These are phyloP conservation scores for Euphrasia confusa DNA, from an alignment of 257 asterid genomes.

Conservation along the genomic window DNA sequence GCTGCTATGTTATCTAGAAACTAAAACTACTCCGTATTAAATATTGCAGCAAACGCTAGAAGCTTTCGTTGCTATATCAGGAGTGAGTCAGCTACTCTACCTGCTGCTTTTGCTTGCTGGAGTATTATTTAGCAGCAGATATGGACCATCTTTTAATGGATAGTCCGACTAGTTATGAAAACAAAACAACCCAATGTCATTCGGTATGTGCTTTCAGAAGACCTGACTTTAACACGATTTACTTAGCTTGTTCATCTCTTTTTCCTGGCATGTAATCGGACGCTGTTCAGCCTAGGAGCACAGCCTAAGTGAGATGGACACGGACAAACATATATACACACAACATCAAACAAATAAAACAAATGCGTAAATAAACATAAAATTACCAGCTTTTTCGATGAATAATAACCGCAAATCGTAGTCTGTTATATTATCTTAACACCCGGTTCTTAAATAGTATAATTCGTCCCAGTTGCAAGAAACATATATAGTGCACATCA, in stretches of 20 bases:
- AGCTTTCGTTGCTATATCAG: constrained; percentile 54
- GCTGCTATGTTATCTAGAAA: not conserved
- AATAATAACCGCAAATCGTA: constrained; percentile 4
- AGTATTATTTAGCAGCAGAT: constrained; percentile 33
- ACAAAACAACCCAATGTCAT: no score
- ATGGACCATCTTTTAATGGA: constrained; percentile 34
- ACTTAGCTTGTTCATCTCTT: not conserved
- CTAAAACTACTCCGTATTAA: not conserved
- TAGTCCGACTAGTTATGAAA: not conserved
- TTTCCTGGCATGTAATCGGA: not conserved
- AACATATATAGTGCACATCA: not conserved
- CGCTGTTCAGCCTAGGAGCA: no score
- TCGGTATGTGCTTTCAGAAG: not conserved
- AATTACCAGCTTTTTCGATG: not conserved
- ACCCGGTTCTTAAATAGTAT: constrained; percentile 2
- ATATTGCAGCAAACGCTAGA: constrained; percentile 69
- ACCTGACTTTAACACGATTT: not conserved
- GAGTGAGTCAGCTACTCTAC: constrained; percentile 56
- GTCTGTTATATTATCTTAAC: not conserved
- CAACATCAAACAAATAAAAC: not conserved
- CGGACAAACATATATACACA: no score
- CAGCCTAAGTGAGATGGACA: no score
- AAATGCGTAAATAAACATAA: not conserved
- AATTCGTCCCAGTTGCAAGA: not conserved
- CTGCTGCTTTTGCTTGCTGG: constrained; percentile 60